Conservation (phyloP, 805 yeast species). For the Pichia kluyveri region DNA sequence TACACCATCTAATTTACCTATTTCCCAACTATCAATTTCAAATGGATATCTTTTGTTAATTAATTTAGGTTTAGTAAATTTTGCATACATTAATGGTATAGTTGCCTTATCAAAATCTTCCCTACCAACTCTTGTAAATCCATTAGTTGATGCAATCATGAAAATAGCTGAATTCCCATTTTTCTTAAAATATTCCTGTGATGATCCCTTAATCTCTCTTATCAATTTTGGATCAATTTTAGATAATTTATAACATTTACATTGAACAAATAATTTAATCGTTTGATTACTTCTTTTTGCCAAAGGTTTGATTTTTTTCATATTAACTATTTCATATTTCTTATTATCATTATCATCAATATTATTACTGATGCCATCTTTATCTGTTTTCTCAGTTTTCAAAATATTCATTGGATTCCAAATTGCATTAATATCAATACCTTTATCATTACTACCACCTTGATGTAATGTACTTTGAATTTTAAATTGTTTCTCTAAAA, state of each 20-base stretch:
- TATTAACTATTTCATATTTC: slow-evolving; percentile 17
- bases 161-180: slow-evolving; percentile 16
- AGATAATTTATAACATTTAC: slow-evolving; percentile 37
- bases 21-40: slow-evolving; percentile 29
- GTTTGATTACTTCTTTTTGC: slow-evolving; percentile 17
- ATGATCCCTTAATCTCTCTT: slow-evolving; percentile 48
- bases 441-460: slow-evolving; percentile 52
- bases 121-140: slow-evolving; percentile 39
- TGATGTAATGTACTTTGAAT: slow-evolving; percentile 31
- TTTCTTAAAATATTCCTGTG: slow-evolving; percentile 16
- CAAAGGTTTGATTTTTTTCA: slow-evolving; percentile 20
- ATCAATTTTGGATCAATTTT: slow-evolving; percentile 38
- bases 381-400: slow-evolving; percentile 1
- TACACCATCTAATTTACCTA: slow-evolving; percentile 28
- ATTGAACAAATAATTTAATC: slow-evolving; percentile 41
- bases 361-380: too few species aligned
- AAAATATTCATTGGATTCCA: slow-evolving; percentile 32
- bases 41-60: slow-evolving; percentile 17
- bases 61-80: slow-evolving; percentile 28
- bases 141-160: slow-evolving; percentile 38
- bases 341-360: not conserved
- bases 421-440: slow-evolving; percentile 45
- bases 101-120: slow-evolving; percentile 34
- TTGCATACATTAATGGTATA: slow-evolving; percentile 37
- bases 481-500: slow-evolving; percentile 30